Base-by-base conservation (phyloP, 108 stramenopile genomes). In the Epithemia pelagica region DNA sequence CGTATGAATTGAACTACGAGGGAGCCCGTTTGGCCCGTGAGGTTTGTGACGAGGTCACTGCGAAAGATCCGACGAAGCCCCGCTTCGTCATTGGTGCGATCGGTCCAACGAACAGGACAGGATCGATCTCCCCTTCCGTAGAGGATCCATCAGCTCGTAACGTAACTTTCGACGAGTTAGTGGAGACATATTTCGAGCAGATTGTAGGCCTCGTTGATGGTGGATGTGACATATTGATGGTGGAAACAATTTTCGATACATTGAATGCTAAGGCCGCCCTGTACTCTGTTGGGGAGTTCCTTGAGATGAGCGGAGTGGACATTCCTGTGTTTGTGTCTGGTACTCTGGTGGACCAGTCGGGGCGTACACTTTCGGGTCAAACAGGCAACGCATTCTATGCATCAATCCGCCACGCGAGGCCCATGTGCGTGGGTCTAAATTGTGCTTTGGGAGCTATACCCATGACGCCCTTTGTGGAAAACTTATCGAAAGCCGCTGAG, bases 171-270 rank as follows among this genome's bases (percentile, higher is more conserved):
- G 95, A 96, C 69, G 96, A 97, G 89, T 80, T 97, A 29, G 96
- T 95, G 60, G 87, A 82, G 53, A 81, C 96, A 18, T 97, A 97
- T 80, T 85, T 91, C 59, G 90, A 94, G 78, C 92, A 96, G 79
- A 75, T 85, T 37, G 90, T 90, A 29, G 94, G 84, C 2, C 75
- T 97, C 74, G 69, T 95, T 66, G 96, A 96, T 64, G 96, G 95
- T 22, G 96, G 95, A 57, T 73, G 84, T 32, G 96, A 97, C 67
- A 88, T 96, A 66, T 66, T 97, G 68, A 94, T 97, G 77, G 92
- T 97, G 1, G 96, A 96, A 85, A 97, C 96, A 8, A 95, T 97
- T 62, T 96, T 96, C 68, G 96, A 97, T 65, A 97, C 96, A 0
- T 77, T 95, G 67, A 96, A 96, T 83, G 95, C 96, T 65, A 96